A percentile compares a stretch with the other conserved stretches of the same genome.
These are phyloP conservation scores for Leccinum glutinopallens DNA, from an alignment of 1,284 basidiomycete species.

Conservation along the genomic window DNA sequence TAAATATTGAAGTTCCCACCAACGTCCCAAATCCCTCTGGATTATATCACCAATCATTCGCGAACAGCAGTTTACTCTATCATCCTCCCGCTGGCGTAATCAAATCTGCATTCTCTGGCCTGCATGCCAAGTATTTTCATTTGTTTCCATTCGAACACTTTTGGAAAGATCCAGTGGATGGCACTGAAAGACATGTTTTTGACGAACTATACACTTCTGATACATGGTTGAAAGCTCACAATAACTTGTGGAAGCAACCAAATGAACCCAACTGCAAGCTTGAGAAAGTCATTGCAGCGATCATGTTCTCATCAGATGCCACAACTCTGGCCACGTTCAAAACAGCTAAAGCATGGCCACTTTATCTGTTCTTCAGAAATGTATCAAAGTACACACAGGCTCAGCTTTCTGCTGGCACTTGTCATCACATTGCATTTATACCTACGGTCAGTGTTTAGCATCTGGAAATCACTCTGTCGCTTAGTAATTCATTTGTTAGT, in stretches of 20 bases:
- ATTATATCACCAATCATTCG: constrained; percentile 6
- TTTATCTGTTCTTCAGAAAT: too few relatives aligned
- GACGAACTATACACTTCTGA: background rate
- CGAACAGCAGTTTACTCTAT: constrained; percentile 15
- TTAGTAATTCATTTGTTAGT: too few relatives aligned
- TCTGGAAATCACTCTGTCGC: too few relatives aligned
- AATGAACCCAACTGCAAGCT: background rate
- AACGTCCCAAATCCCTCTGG: background rate
- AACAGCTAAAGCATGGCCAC: too few relatives aligned
- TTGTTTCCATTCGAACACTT: background rate
- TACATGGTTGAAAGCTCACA: background rate
- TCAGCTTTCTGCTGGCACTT: too few relatives aligned
- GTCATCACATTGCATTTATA: too few relatives aligned
- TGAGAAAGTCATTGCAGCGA: too few relatives aligned
- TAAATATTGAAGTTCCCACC: constrained; percentile 22
- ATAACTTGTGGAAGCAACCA: background rate
- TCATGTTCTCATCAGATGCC: too few relatives aligned
- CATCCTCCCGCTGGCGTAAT: constrained; percentile 19
- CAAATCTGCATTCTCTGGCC: constrained; percentile 12
- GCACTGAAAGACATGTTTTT: background rate
- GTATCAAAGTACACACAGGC: too few relatives aligned
- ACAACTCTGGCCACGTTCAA: too few relatives aligned
- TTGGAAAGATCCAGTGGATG: background rate
- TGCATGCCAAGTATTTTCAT: background rate
- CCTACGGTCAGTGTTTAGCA: too few relatives aligned